These are phyloP conservation scores for Stagonosporopsis chrysanthemi DNA, from an alignment of 2,329 filamentous ascomycete species.

Conservation along the genomic window DNA sequence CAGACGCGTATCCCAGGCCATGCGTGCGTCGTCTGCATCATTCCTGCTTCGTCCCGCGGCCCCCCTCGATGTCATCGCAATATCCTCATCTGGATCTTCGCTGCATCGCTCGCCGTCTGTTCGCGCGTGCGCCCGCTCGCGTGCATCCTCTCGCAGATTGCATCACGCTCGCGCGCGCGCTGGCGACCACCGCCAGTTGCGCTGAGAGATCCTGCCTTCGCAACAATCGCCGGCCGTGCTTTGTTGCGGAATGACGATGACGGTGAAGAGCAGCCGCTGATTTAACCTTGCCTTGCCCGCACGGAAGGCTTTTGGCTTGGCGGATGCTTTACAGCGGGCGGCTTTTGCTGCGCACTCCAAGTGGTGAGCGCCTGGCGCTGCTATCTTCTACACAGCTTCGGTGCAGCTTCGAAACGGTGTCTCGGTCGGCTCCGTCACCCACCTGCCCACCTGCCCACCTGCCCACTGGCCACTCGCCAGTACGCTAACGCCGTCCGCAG, in stretches of 20 bases:
- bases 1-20: slow-evolving; percentile 16
- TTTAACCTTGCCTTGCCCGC: slow-evolving; percentile 19
- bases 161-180: slow-evolving; percentile 18
- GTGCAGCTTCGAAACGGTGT: slow-evolving; percentile 43
- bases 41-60: slow-evolving; percentile 25
- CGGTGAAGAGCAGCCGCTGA: slow-evolving; percentile 20
- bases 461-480: slow-evolving; percentile 33
- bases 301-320: slow-evolving; percentile 25
- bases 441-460: slow-evolving; percentile 17
- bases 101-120: slow-evolving; percentile 22
- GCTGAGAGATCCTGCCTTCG: slow-evolving; percentile 19
- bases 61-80: slow-evolving; percentile 39
- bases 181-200: slow-evolving; percentile 1
- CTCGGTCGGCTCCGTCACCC: slow-evolving; percentile 46
- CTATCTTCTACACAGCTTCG: slow-evolving; percentile 47
- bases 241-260: slow-evolving; percentile 24
- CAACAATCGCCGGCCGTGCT: slow-evolving; percentile 18
- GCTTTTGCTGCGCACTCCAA: slow-evolving; percentile 27
- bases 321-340: slow-evolving; percentile 37
- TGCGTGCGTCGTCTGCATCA: slow-evolving; percentile 34
- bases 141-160: slow-evolving; percentile 30
- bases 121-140: slow-evolving; percentile 26
- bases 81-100: slow-evolving; percentile 23
- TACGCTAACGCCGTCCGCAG: slow-evolving; percentile 11
- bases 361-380: slow-evolving; percentile 37